These are phyloP conservation scores for Prillingera fragicola DNA, from an alignment of 1,284 basidiomycete genomes.

Conservation along the genomic window DNA sequence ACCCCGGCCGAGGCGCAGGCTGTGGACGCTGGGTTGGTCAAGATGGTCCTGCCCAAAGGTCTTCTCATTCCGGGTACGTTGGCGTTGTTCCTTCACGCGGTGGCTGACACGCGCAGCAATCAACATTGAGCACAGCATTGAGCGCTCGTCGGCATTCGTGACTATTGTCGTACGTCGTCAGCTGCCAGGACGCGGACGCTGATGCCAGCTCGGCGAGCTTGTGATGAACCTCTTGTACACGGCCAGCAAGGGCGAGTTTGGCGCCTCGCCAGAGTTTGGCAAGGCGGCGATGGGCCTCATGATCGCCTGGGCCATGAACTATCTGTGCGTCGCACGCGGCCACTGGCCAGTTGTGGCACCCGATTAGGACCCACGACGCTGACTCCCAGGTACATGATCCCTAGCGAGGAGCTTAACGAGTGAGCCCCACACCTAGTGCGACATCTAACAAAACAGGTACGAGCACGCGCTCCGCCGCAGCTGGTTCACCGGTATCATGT, in stretches of 20 bases:
- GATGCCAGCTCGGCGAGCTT: constrained; percentile 26
- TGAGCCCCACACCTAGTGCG: constrained; percentile 3
- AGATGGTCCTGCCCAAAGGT: constrained; percentile 18
- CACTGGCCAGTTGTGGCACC: background rate
- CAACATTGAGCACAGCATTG: constrained; percentile 50
- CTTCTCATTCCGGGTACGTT: constrained; percentile 30
- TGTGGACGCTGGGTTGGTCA: constrained; percentile 8
- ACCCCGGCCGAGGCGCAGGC: background rate
- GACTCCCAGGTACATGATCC: constrained; percentile 23
- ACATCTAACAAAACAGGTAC: constrained; percentile 21
- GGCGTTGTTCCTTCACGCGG: too few species aligned
- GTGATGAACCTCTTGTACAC: constrained; percentile 20
- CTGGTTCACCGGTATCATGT: constrained; percentile 44
- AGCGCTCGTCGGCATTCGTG: constrained; percentile 46
- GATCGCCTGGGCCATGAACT: constrained; percentile 49
- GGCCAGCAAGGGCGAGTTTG: constrained; percentile 12
- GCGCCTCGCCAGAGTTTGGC: constrained; percentile 35
- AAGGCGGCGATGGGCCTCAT: constrained; percentile 46
- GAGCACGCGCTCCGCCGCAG: constrained; percentile 47
- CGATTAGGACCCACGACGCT: background rate
- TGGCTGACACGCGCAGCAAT: constrained; percentile 29
- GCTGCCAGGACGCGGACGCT: background rate
- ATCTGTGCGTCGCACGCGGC: constrained; percentile 37
- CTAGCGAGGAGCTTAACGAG: constrained; percentile 28
- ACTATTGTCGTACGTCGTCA: constrained; percentile 35